phyloP scores from a whole-genome alignment of 148 eudicot genomes.

The Suaeda aralocaspica region DNA sequence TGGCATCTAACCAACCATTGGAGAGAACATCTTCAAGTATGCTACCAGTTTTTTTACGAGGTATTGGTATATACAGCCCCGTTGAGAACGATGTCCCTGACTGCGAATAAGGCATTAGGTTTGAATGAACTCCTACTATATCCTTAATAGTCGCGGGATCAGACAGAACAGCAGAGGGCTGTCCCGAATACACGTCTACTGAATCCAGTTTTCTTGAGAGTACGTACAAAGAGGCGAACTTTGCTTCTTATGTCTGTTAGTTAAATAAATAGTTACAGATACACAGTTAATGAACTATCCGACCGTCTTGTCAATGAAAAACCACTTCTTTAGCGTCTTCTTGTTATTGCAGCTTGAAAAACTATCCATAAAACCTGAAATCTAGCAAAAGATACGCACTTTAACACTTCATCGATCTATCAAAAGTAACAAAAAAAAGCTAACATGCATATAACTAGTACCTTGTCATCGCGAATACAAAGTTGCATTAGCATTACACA shows the following conservation, averaged over 20 bases:
- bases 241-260: not conserved
- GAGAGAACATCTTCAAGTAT: conserved; percentile 71
- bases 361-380: conserved; percentile 72
- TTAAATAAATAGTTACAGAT: not conserved
- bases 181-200: conserved; percentile 58
- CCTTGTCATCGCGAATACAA: conserved; percentile 47
- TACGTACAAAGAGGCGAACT: not conserved
- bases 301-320: conserved; percentile 81
- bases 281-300: conserved; percentile 34
- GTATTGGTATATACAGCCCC: conserved; percentile 32
- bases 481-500: conserved; percentile 40
- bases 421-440: not conserved
- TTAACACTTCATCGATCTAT: not conserved
- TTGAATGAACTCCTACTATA: conserved; percentile 50
- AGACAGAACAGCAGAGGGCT: conserved; percentile 61
- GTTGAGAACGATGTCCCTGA: conserved; percentile 46
- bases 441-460: not conserved
- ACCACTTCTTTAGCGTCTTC: conserved; percentile 81
- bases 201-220: conserved; percentile 28
- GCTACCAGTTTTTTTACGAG: conserved; percentile 51
- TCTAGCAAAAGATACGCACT: conserved; percentile 25
- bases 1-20: conserved; percentile 87
- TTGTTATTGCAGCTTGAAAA: conserved; percentile 48
- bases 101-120: conserved; percentile 40
- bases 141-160: conserved; percentile 61